Base-by-base conservation (phyloP, 768 basidiomycete species). In the Boletus sp. region DNA sequence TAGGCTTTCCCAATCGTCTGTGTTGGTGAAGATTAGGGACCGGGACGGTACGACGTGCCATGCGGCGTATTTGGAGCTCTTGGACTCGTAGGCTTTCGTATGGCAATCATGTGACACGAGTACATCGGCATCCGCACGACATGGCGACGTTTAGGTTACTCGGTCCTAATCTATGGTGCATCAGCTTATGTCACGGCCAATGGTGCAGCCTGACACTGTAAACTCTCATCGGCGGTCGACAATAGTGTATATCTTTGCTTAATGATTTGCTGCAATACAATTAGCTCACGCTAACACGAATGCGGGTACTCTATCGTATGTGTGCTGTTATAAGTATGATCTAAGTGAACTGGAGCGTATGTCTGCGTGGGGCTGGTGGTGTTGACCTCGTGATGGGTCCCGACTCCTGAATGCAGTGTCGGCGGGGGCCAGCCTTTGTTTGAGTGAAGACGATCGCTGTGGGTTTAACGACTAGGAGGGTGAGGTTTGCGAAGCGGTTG, bases 1-100 rank as follows among this genome's bases (percentile, higher is more conserved):
- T 30, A 72, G 71, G 11, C 58, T 66, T 14, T 53, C 52, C 29
- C 66, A 65, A n/a, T 57, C 64, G 4, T 64, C 68, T 2, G 70
- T 79, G 25, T 55, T 87, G 3, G 83, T 87, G 14, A 87, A 85
- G 66, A 72, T 88, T n/a, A 81, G 88, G 27, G 79, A 89, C 49
- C 73, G 78, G 17, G 77, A 83, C 52, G 76, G 80, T 14, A 77
- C 77, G 11, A 73, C 77, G 30, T 86, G 79, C 56, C 78, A 83
- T 27, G 72, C 72, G 23, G 87, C 84, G 3, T 65, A 70, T 46
- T 46, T 85, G 29, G 73, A 79, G 19, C 53, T 75, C 8, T 48
- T 78, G 41, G 64, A 67, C 13, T 54, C 56, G 13, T 74, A 55
- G 61, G 25, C 17, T 9, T 40, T 30, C 27, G 7, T 5, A 11